Percentiles rank a stretch among this genome's conserved stretches.
Conservation (phyloP, 352 stramenopile genomes). For the Thraustotheca clavata region DNA sequence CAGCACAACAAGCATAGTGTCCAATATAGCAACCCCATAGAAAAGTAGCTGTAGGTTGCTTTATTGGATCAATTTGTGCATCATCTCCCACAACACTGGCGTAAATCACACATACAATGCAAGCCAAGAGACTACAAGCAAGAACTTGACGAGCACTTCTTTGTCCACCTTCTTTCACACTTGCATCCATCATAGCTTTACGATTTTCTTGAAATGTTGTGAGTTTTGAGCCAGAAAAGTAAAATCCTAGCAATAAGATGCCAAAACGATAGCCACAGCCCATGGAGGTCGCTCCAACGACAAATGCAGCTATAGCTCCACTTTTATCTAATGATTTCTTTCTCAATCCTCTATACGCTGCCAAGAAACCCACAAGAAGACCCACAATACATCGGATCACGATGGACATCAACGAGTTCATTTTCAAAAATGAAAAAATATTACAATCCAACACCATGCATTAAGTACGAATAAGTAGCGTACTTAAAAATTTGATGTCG, state of each 20-base stretch:
- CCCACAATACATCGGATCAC: not conserved
- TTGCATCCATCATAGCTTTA: constrained; percentile 57
- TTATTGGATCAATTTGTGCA: constrained; percentile 31
- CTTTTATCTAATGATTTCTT: constrained; percentile 57
- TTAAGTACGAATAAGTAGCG: no score
- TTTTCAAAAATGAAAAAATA: no score
- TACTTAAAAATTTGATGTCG: no score
- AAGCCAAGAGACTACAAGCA: constrained; percentile 61
- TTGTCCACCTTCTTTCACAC: constrained; percentile 74
- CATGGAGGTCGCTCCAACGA: constrained; percentile 62
- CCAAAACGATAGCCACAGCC: constrained; percentile 57
- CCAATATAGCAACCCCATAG: constrained; percentile 76
- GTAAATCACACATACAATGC: constrained; percentile 51
- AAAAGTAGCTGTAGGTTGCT: constrained; percentile 30
- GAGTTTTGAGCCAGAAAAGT: constrained; percentile 79
- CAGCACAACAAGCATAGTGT: constrained; percentile 90
- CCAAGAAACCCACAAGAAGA: not conserved
- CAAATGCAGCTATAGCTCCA: constrained; percentile 48
- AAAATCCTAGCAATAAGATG: constrained; percentile 71
- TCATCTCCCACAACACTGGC: constrained; percentile 30
- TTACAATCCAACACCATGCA: no score
- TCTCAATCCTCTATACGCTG: constrained; percentile 35
- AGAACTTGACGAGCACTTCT: constrained; percentile 67
- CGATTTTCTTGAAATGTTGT: constrained; percentile 54
- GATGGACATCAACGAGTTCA: not conserved